These are phyloP conservation scores for Xylaria scruposa DNA, from an alignment of 495 filamentous ascomycete species.

Conservation along the genomic window DNA sequence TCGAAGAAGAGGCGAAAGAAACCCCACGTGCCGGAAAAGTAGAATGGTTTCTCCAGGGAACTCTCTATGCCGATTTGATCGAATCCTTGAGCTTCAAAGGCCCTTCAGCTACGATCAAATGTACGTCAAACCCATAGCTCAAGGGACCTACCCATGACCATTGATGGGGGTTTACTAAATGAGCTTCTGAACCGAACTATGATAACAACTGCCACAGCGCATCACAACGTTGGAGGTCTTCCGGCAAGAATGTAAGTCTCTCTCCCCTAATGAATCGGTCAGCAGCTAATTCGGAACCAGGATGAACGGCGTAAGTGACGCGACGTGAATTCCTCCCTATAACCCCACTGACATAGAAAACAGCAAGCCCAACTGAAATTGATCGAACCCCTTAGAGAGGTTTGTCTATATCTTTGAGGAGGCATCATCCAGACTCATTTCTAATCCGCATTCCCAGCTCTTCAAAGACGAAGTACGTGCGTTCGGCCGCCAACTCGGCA, in stretches of 20 bases:
- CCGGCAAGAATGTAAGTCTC: constrained; percentile 40
- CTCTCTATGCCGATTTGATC: constrained; percentile 82
- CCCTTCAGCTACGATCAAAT: constrained; percentile 80
- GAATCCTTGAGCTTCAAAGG: constrained; percentile 84
- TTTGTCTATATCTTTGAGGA: constrained; percentile 40
- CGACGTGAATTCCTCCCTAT: not conserved
- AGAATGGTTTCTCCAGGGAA: constrained; percentile 85
- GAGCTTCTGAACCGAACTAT: not conserved
- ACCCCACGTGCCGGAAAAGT: constrained; percentile 70
- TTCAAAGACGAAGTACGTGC: constrained; percentile 68
- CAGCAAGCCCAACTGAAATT: constrained; percentile 58
- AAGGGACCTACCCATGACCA: not conserved
- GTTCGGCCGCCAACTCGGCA: constrained; percentile 78
- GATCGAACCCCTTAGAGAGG: constrained; percentile 72
- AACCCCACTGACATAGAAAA: constrained; percentile 11
- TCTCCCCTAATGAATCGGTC: constrained; percentile 12
- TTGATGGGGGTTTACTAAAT: not conserved
- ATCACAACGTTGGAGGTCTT: constrained; percentile 85
- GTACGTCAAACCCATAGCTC: not conserved
- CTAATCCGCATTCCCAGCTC: constrained; percentile 27
- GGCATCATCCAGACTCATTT: not conserved
- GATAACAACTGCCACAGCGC: constrained; percentile 39
- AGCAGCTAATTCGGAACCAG: constrained; percentile 31
- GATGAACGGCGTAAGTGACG: constrained; percentile 40
- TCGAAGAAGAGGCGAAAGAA: constrained; percentile 70